These are phyloP conservation scores for Bauhinia variegata DNA, from an alignment of 306 rosid genomes.

Conservation along the genomic window DNA sequence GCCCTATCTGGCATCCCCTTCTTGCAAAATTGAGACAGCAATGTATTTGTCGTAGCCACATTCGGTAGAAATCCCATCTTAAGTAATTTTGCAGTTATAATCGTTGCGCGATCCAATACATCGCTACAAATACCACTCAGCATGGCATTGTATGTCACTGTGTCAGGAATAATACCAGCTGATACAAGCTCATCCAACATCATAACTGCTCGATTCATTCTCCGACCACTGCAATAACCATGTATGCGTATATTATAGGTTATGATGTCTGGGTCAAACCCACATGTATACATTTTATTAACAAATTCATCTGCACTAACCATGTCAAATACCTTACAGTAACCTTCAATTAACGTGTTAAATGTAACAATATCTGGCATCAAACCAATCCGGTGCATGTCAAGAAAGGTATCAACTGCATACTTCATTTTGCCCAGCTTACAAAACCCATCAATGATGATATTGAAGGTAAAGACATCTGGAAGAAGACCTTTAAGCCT, in stretches of 20 bases:
- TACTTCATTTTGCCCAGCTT: constrained; percentile 68
- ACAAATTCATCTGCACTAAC: constrained; percentile 58
- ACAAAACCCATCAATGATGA: constrained; percentile 71
- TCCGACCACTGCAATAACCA: constrained; percentile 57
- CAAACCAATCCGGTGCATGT: constrained; percentile 60
- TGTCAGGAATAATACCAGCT: constrained; percentile 62
- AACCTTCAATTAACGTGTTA: constrained; percentile 73
- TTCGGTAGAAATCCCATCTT: constrained; percentile 76
- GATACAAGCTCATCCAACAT: constrained; percentile 65
- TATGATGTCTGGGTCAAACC: constrained; percentile 70
- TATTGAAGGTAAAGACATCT: constrained; percentile 66
- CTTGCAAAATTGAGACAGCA: constrained; percentile 73
- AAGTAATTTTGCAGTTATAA: constrained; percentile 69
- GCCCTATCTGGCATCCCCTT: constrained; percentile 81
- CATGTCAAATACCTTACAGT: constrained; percentile 69
- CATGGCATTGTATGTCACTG: constrained; percentile 72
- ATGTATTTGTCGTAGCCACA: constrained; percentile 58
- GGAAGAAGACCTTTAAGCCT: constrained; percentile 65
- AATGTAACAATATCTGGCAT: constrained; percentile 66
- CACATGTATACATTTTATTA: constrained; percentile 54
- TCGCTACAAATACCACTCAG: constrained; percentile 64
- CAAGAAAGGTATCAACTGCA: constrained; percentile 58
- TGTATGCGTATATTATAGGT: constrained; percentile 68
- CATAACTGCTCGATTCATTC: constrained; percentile 57
- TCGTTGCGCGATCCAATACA: constrained; percentile 64